phyloP scores from a whole-genome alignment of 2,329 filamentous ascomycete species.

The Cladophialophora psammophila region DNA sequence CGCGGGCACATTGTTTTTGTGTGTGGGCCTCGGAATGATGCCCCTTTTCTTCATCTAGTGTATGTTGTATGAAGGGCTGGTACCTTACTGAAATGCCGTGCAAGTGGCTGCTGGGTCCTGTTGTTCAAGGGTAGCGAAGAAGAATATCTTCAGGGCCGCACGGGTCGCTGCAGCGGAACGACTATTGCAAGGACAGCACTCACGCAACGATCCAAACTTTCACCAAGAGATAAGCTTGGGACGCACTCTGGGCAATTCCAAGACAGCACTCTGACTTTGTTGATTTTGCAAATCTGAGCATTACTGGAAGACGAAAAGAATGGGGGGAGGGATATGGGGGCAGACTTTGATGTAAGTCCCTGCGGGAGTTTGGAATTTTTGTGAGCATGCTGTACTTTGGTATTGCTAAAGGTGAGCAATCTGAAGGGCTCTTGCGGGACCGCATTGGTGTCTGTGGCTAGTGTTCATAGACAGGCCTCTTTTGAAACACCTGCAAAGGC shows the following conservation, averaged over 20 bases:
- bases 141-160: neutral
- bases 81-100: neutral
- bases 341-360: neutral
- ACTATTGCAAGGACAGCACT: neutral
- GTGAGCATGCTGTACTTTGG: neutral
- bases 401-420: neutral
- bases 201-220: neutral
- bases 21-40: neutral
- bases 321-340: no score
- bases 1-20: neutral
- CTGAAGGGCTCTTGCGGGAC: neutral
- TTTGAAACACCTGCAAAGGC: neutral
- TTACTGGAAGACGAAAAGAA: constrained; percentile 2
- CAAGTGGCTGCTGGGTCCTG: neutral
- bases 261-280: neutral
- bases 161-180: neutral
- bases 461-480: neutral
- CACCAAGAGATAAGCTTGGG: neutral
- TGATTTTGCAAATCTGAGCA: neutral
- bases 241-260: constrained; percentile 1
- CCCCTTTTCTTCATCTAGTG: constrained; percentile 4
- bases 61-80: neutral
- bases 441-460: neutral
- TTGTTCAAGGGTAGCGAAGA: neutral
- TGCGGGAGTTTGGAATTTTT: neutral